These are phyloP conservation scores for Paralagenidium karlingii DNA, from an alignment of 352 stramenopile species.

Conservation along the genomic window DNA sequence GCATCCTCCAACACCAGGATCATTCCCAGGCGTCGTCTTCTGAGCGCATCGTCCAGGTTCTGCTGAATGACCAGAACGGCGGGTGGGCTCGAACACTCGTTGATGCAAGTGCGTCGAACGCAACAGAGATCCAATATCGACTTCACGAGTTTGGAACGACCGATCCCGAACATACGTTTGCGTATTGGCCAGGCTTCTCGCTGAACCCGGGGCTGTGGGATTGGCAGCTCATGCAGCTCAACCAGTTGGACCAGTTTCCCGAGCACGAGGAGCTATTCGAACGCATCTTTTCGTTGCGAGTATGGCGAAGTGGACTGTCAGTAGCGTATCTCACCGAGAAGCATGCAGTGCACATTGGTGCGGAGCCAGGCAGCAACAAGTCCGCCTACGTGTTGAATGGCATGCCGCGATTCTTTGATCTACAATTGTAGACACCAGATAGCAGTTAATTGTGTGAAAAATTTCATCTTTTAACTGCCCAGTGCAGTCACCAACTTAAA, in stretches of 20 bases:
- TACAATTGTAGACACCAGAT: neutral
- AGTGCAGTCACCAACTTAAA: too few relatives aligned
- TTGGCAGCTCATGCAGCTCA: neutral
- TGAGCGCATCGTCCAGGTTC: conserved; percentile 15
- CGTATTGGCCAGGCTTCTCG: conserved; percentile 52
- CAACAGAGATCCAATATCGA: conserved; percentile 12
- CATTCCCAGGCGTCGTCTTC: too few relatives aligned
- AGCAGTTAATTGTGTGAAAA: too few relatives aligned
- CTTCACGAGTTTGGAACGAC: conserved; percentile 36
- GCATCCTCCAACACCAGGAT: too few relatives aligned
- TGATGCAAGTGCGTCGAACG: neutral
- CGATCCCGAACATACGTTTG: conserved; percentile 19
- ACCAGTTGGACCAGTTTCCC: conserved; percentile 7
- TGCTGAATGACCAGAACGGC: conserved; percentile 36
- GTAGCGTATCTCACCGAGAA: conserved; percentile 11
- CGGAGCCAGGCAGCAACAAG: conserved; percentile 10
- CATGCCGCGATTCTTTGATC: conserved; percentile 21
- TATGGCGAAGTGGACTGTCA: conserved; percentile 16
- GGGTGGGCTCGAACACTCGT: conserved; percentile 7
- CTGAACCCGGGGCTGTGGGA: conserved; percentile 50
- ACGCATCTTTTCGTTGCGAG: conserved; percentile 11
- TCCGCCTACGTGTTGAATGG: conserved; percentile 35
- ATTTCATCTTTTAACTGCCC: too few relatives aligned
- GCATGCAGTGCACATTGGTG: conserved; percentile 15
- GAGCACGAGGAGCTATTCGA: conserved; percentile 20